Evolutionary conservation across 257 asterid genomes (phyloP).

Genomic region (Lycium barbarum): DNA sequence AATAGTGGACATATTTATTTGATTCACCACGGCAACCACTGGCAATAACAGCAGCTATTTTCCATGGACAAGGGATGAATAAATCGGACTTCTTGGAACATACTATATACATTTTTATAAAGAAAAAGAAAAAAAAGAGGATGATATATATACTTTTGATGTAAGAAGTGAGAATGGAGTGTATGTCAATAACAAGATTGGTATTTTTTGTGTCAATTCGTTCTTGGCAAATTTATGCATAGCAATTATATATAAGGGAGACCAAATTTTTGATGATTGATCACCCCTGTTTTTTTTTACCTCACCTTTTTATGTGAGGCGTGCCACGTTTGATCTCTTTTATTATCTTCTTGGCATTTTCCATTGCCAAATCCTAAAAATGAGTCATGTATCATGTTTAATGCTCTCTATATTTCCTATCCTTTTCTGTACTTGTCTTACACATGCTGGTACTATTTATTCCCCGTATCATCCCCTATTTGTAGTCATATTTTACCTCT

Average conservation of each 20-base stretch:
- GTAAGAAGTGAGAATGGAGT: neutral
- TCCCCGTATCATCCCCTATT: neutral
- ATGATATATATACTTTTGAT: neutral
- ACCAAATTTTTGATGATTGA: neutral
- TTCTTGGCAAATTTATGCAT: neutral
- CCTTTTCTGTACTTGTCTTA: neutral
- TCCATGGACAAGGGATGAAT: neutral
- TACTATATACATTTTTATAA: neutral
- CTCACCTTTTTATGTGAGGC: conserved; percentile 13
- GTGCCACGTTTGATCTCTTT: neutral
- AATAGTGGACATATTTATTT: conserved; percentile 48
- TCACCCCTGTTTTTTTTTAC: neutral
- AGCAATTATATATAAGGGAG: neutral
- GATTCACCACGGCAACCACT: conserved; percentile 59
- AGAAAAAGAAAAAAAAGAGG: neutral
- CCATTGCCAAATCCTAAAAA: neutral
- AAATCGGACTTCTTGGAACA: neutral
- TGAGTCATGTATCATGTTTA: neutral
- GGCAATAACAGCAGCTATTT: conserved; percentile 49
- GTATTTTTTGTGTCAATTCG: neutral
- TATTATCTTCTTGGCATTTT: neutral
- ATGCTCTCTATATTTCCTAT: neutral
- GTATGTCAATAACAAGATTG: conserved; percentile 13
- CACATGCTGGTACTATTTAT: neutral
- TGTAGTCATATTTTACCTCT: neutral